Percentiles rank a stretch among this genome's conserved stretches.
Conservation (phyloP, 208 protist genomes). For the Herpetomonas tarakana region DNA sequence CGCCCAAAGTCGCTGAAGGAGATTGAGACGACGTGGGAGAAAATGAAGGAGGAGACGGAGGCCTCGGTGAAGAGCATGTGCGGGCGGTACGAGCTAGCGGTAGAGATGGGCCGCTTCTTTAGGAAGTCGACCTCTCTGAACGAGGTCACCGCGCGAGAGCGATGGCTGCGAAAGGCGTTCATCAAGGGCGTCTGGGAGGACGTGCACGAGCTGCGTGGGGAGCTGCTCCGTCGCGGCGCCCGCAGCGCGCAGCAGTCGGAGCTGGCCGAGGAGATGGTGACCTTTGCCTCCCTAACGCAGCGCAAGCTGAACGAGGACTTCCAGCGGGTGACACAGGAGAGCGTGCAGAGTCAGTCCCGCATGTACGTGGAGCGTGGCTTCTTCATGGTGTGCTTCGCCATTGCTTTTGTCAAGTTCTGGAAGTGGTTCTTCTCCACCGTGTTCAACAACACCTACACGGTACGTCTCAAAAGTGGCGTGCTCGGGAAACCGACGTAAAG, state of each 20-base stretch:
- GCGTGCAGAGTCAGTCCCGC: slow-evolving; percentile 72
- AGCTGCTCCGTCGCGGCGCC: slow-evolving; percentile 83
- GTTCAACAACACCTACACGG: slow-evolving; percentile 73
- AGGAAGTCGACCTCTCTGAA: slow-evolving; percentile 76
- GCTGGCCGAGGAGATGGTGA: slow-evolving; percentile 88
- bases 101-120: slow-evolving; percentile 84
- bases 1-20: slow-evolving; percentile 62
- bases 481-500: slow-evolving; percentile 26
- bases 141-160: slow-evolving; percentile 84
- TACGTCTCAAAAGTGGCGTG: slow-evolving; percentile 57
- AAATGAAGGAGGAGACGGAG: slow-evolving; percentile 70
- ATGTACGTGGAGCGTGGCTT: slow-evolving; percentile 73
- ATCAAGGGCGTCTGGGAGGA: slow-evolving; percentile 88
- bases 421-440: slow-evolving; percentile 58
- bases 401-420: slow-evolving; percentile 82
- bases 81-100: slow-evolving; percentile 84
- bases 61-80: slow-evolving; percentile 76
- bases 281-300: slow-evolving; percentile 76
- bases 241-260: slow-evolving; percentile 87
- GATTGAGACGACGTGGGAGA: slow-evolving; percentile 69
- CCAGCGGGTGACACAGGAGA: slow-evolving; percentile 78
- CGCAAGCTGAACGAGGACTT: slow-evolving; percentile 89
- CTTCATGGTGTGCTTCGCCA: slow-evolving; percentile 38
- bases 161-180: slow-evolving; percentile 87
- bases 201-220: slow-evolving; percentile 84